Evolutionary conservation across 1,284 basidiomycete genomes (phyloP).

Genomic region (Trichosporon coremiiforme): DNA sequence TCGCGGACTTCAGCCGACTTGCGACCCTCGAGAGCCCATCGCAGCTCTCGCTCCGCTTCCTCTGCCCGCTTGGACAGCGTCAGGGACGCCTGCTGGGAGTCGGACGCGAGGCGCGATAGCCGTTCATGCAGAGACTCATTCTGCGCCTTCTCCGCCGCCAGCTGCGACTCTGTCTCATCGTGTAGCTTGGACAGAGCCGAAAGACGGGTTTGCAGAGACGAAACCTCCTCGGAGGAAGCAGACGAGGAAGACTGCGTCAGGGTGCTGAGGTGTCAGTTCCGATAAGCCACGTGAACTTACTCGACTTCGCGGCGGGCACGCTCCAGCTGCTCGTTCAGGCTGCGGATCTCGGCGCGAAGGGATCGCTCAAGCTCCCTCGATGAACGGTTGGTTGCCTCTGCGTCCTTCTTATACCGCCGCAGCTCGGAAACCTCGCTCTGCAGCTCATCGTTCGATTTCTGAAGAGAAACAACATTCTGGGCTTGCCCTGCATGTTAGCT

Average conservation of each 20-base stretch:
- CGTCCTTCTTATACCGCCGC: conserved; percentile 48
- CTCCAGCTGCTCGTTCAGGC: conserved; percentile 48
- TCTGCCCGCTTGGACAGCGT: conserved; percentile 38
- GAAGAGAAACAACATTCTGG: conserved; percentile 40
- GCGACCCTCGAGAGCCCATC: conserved; percentile 53
- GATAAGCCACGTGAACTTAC: conserved; percentile 37
- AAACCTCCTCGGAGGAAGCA: conserved; percentile 31
- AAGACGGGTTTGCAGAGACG: conserved; percentile 44
- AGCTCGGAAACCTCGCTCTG: conserved; percentile 46
- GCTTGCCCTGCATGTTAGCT: conserved; percentile 44
- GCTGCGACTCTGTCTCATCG: conserved; percentile 37
- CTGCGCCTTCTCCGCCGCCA: conserved; percentile 41
- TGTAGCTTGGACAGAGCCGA: conserved; percentile 46
- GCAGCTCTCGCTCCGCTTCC: conserved; percentile 46
- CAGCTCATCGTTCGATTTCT: conserved; percentile 42
- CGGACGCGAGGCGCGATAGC: conserved; percentile 38
- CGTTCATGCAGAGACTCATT: conserved; percentile 40
- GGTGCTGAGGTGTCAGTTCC: conserved; percentile 36
- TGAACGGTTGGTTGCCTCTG: conserved; percentile 41
- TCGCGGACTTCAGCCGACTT: conserved; percentile 47
- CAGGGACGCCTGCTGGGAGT: conserved; percentile 34
- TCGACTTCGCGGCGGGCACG: conserved; percentile 53
- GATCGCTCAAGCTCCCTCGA: conserved; percentile 40
- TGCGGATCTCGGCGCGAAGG: conserved; percentile 43
- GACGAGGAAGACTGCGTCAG: conserved; percentile 48